phyloP scores from a whole-genome alignment of 306 rosid genomes.

The Acacia acuminata region DNA sequence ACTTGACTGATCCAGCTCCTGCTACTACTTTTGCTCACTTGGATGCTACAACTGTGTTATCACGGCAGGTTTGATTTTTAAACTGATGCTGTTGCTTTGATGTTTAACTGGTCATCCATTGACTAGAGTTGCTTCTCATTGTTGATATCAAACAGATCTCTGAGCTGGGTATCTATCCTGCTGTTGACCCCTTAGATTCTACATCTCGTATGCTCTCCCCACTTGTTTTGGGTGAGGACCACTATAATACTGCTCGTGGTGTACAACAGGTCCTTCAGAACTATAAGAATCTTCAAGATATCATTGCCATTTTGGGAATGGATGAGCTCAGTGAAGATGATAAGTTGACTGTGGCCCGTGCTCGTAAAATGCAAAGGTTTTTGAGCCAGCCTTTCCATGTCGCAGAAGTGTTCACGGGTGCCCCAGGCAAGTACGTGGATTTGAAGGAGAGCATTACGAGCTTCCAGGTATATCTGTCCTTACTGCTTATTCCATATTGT shows the following conservation, averaged over 20 bases:
- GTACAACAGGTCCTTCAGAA: slow-evolving; percentile 93
- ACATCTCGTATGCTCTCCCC: slow-evolving; percentile 99
- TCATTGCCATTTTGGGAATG: slow-evolving; percentile 99
- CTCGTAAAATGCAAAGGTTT: slow-evolving; percentile 82
- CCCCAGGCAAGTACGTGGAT: slow-evolving; percentile 96
- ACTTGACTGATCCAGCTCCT: slow-evolving; percentile 99
- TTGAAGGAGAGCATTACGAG: slow-evolving; percentile 83
- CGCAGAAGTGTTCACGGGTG: slow-evolving; percentile 99
- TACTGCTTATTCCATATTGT: not conserved
- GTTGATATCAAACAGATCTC: slow-evolving; percentile 62
- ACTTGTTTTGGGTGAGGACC: slow-evolving; percentile 87
- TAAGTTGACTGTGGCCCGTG: slow-evolving; percentile 96
- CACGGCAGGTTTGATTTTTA: slow-evolving; percentile 69
- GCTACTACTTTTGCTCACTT: slow-evolving; percentile 99
- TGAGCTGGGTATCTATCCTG: slow-evolving; percentile 98
- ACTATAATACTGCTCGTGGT: slow-evolving; percentile 97
- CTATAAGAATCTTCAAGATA: slow-evolving; percentile 98
- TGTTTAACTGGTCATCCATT: not conserved
- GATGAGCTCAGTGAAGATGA: slow-evolving; percentile 99
- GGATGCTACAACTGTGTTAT: slow-evolving; percentile 98
- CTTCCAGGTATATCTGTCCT: slow-evolving; percentile 76
- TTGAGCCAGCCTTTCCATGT: slow-evolving; percentile 99
- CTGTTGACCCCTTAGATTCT: slow-evolving; percentile 95
- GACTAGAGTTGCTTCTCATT: not conserved
- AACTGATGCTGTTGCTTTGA: not conserved